Percentiles rank a stretch among this genome's conserved stretches.
Conservation (phyloP, 192 early-diverging fungal genomes). For the Paraglomus brasilianum region DNA sequence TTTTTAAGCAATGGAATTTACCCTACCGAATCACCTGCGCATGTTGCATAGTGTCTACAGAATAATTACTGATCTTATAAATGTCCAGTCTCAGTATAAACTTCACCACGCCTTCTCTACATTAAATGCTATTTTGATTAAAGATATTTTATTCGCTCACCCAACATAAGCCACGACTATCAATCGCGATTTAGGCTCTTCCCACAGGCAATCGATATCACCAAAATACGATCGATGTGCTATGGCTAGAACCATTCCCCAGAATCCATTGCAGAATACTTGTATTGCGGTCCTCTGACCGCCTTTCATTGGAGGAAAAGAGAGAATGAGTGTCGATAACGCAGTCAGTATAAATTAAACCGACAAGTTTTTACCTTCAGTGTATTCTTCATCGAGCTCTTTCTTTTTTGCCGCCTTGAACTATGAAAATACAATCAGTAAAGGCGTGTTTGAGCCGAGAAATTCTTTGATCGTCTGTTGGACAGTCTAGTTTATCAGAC, state of each 20-base stretch:
- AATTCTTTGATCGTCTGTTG: too few relatives aligned
- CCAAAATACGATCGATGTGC: slow-evolving; percentile 46
- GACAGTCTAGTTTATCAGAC: not conserved
- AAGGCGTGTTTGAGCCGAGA: too few relatives aligned
- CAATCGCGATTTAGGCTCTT: slow-evolving; percentile 35
- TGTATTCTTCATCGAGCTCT: slow-evolving; percentile 40
- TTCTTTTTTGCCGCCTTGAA: slow-evolving; percentile 46
- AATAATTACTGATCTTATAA: too few relatives aligned
- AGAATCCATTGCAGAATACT: slow-evolving; percentile 52
- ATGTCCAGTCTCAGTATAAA: too few relatives aligned
- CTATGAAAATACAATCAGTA: slow-evolving; percentile 15
- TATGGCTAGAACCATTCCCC: slow-evolving; percentile 42
- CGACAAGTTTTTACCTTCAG: slow-evolving; percentile 20
- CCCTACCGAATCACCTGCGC: slow-evolving; percentile 59
- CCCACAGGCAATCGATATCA: slow-evolving; percentile 35
- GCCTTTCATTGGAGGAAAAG: slow-evolving; percentile 15
- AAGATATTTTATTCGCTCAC: too few relatives aligned
- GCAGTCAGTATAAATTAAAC: not conserved
- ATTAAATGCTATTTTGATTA: too few relatives aligned
- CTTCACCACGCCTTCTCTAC: too few relatives aligned
- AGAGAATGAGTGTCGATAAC: not conserved
- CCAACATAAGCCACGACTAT: slow-evolving; percentile 53
- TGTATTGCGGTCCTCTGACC: slow-evolving; percentile 49
- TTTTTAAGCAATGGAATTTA: not conserved
- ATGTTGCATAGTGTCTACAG: slow-evolving; percentile 56